A percentile compares a stretch with the other conserved stretches of the same genome.
Evolutionary conservation across 257 asterid genomes (phyloP).

Genomic region (Pogostemon cablin): DNA sequence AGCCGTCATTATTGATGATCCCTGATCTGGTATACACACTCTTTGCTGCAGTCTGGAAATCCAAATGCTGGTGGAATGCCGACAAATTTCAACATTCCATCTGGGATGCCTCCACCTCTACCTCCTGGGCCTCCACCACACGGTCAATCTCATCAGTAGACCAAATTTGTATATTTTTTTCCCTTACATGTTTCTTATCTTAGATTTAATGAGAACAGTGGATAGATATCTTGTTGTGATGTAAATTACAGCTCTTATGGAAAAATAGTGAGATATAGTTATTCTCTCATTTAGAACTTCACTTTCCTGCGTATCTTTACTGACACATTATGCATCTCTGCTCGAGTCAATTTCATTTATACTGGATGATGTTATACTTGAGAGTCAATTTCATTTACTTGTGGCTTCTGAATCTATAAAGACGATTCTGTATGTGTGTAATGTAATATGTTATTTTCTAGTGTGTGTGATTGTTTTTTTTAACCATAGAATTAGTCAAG

Average conservation of each 20-base stretch:
- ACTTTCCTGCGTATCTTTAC: background rate
- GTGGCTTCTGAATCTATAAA: too few relatives aligned
- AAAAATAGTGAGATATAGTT: background rate
- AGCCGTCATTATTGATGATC: background rate
- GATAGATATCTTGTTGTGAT: constrained; percentile 26
- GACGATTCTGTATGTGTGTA: too few relatives aligned
- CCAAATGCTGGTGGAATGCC: constrained; percentile 71
- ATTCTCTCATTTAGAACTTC: constrained; percentile 4
- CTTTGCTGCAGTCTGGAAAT: constrained; percentile 69
- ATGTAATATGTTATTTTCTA: too few relatives aligned
- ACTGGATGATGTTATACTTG: too few relatives aligned
- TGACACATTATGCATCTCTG: too few relatives aligned
- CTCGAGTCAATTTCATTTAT: too few relatives aligned
- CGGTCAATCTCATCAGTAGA: constrained; percentile 66
- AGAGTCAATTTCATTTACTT: too few relatives aligned
- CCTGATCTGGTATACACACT: constrained; percentile 11
- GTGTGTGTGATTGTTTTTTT: too few relatives aligned
- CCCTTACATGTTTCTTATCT: background rate
- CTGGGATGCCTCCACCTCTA: constrained; percentile 86
- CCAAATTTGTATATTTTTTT: constrained; percentile 21
- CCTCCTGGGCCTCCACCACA: constrained; percentile 99
- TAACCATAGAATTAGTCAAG: too few relatives aligned
- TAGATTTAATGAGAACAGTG: background rate
- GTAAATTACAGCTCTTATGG: constrained; percentile 36
- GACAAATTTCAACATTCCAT: constrained; percentile 55